Base-by-base conservation (phyloP, 2,329 filamentous ascomycete species). In the Penicillium digitatum region DNA sequence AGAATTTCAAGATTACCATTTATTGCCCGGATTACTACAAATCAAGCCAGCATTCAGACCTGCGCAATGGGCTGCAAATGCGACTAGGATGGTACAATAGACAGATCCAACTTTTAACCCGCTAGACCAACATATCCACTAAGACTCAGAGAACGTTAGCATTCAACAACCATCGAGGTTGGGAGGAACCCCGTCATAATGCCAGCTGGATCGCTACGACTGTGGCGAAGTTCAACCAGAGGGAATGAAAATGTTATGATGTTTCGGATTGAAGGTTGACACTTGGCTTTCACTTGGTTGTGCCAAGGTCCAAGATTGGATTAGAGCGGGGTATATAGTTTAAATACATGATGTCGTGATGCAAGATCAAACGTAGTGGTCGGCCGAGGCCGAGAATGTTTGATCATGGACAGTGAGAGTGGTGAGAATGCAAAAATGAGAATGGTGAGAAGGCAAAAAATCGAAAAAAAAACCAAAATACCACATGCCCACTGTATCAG, bases 311-410 rank as follows among this genome's bases (percentile, higher is more conserved):
- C 38, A 38, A 34, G 34, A 35, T 16, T 52, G 48, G 52, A 52
- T 48, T 54, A 45, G 40, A 54, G 42, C 34, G 56, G 52, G 64
- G 59, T 64, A 62, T 57, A 58, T 54, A 39, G 45, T 40, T 31
- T 51, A 65, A 54, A 60, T 59, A 63, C 58, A 65, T 65, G 60
- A 61, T 49, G 18, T 60, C 55, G 56, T 62, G 49, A 63, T 58
- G 59, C 50, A 62, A 56, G 55, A 48, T 50, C 40, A 48, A 50
- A 20, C 39, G 12, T 35, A 32, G 37, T 37, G 46, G 24, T 44
- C 35, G 24, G 6, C 29, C 14, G 24, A 43, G 4, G 31, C 50
- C 26, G 35, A 52, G 18, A 14, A 40, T 24, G 27, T 48, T 50
- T 34, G 20, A 40, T n/a, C 32, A 31, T 24, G 24, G 11, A 12